Percentiles rank a stretch among this genome's conserved stretches.
Conservation (phyloP, 345 rosid species). For the Populus euphratica region DNA sequence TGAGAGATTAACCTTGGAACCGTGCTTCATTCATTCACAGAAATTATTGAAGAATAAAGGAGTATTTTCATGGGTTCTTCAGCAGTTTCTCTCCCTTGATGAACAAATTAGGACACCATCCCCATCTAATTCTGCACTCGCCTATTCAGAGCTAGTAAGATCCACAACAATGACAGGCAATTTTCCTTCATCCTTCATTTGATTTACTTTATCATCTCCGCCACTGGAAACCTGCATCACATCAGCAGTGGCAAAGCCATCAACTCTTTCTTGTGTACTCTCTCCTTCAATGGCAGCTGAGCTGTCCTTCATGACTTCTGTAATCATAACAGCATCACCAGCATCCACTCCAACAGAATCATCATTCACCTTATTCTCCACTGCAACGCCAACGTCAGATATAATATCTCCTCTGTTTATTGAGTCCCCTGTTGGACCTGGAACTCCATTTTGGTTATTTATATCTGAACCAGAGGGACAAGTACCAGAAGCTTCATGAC, state of each 20-base stretch:
- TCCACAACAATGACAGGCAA: neutral
- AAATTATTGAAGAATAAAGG: neutral
- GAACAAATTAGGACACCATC: neutral
- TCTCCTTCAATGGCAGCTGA: conserved; percentile 19
- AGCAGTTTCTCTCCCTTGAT: neutral
- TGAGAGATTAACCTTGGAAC: neutral
- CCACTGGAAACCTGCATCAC: conserved; percentile 23
- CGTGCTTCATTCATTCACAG: neutral
- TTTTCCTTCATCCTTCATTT: conserved; percentile 12
- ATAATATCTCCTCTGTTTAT: neutral
- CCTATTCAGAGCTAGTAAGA: neutral
- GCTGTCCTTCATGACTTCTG: conserved; percentile 9
- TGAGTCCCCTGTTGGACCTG: neutral
- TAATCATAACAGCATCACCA: conserved; percentile 4
- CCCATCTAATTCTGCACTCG: neutral
- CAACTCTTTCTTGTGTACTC: conserved; percentile 16
- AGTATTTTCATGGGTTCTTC: neutral
- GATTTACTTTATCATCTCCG: conserved; percentile 2
- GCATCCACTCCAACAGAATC: conserved; percentile 22
- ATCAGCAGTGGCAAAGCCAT: conserved; percentile 14
- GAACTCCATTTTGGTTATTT: conserved; percentile 6
- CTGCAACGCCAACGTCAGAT: neutral
- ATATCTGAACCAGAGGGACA: neutral
- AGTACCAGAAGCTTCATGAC: neutral
- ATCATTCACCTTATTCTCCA: conserved; percentile 16